A percentile compares a stretch with the other conserved stretches of the same genome.
These are phyloP conservation scores for Globisporangium carolinianum DNA, from an alignment of 352 stramenopile genomes.

Conservation along the genomic window DNA sequence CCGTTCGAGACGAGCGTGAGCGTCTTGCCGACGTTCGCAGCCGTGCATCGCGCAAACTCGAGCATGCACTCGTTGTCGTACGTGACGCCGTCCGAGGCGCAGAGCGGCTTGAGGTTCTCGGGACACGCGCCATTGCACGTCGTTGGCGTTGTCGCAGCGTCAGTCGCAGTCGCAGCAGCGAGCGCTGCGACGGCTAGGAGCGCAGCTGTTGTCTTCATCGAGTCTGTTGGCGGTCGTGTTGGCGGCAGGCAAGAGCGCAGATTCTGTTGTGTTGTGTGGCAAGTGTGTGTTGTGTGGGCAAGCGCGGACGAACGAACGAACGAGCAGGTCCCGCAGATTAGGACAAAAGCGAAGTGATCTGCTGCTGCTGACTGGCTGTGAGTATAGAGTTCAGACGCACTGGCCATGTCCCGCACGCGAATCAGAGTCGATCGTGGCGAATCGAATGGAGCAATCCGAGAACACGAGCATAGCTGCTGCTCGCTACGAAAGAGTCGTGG, in stretches of 20 bases:
- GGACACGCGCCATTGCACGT: constrained; percentile 7
- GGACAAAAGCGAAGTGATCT: no score
- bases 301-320: not conserved
- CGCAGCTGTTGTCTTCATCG: constrained; percentile 1
- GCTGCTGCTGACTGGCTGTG: no score
- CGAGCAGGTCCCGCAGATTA: no score
- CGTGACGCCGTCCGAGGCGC: constrained; percentile 4
- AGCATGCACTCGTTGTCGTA: constrained; percentile 6
- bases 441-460: no score
- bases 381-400: no score
- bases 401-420: no score
- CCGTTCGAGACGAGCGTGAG: constrained; percentile 4
- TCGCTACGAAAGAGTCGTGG: no score
- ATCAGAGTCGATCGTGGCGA: no score
- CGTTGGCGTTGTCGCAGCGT: not conserved
- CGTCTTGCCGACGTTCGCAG: constrained; percentile 1
- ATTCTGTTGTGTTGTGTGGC: not conserved
- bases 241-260: not conserved
- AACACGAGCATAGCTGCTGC: no score
- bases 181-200: not conserved
- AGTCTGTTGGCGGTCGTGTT: not conserved
- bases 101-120: constrained; percentile 10
- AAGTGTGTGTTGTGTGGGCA: not conserved
- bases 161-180: not conserved
- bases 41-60: constrained; percentile 1